Evolutionary conservation across 2,329 filamentous ascomycete species (phyloP).

Genomic region (Sporothrix brunneoviolacea): DNA sequence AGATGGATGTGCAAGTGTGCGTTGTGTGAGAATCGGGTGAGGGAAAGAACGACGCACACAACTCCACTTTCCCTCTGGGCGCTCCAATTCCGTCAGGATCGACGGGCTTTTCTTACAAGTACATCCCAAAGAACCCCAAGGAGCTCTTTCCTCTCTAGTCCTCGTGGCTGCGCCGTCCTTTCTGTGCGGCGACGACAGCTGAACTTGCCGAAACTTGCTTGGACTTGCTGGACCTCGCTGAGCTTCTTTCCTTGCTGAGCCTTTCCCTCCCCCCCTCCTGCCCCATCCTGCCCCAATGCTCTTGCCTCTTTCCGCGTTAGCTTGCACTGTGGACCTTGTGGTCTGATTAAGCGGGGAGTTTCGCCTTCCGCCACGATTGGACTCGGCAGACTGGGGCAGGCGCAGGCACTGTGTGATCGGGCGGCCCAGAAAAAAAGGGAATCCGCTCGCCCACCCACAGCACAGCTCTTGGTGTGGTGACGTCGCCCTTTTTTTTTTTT

Average conservation of each 20-base stretch:
- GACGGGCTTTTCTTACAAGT: not conserved
- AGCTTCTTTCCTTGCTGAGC: not conserved
- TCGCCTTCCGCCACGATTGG: not conserved
- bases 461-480: not conserved
- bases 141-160: too few relatives aligned
- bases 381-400: too few relatives aligned
- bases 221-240: too few relatives aligned
- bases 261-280: not conserved
- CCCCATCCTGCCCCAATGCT: too few relatives aligned
- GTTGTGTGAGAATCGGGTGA: not conserved
- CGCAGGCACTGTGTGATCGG: too few relatives aligned
- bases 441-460: too few relatives aligned
- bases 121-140: too few relatives aligned
- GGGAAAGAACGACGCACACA: constrained; percentile 6
- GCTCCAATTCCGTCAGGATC: too few relatives aligned
- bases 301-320: not conserved
- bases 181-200: too few relatives aligned
- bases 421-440: too few relatives aligned
- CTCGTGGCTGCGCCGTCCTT: too few relatives aligned
- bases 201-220: too few relatives aligned
- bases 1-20: not conserved
- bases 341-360: constrained; percentile 7
- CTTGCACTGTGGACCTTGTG: not conserved
- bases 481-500: not conserved
- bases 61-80: not conserved